phyloP scores from a whole-genome alignment of 768 basidiomycete genomes.

The Leccinum disarticulatum region DNA sequence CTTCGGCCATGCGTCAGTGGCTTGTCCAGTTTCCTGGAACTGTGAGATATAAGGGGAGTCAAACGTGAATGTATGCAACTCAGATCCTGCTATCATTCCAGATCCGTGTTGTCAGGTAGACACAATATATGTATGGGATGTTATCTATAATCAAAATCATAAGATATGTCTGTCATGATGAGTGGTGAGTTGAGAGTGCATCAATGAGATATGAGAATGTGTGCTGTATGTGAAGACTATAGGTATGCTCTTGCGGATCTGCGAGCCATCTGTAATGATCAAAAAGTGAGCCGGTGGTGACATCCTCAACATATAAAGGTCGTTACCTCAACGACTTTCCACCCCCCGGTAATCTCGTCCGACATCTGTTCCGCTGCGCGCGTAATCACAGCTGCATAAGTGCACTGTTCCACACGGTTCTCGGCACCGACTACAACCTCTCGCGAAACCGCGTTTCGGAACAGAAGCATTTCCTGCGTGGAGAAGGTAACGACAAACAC shows the following conservation, averaged over 20 bases:
- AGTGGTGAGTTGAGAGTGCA: slow-evolving; percentile 31
- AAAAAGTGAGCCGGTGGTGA: background rate
- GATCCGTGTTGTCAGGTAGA: background rate
- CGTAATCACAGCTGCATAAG: slow-evolving; percentile 90
- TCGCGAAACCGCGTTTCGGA: slow-evolving; percentile 86
- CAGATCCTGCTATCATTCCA: background rate
- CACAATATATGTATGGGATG: slow-evolving; percentile 11
- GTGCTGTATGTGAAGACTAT: slow-evolving; percentile 23
- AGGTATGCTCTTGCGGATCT: slow-evolving; percentile 51
- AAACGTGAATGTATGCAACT: background rate
- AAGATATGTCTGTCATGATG: slow-evolving; percentile 31
- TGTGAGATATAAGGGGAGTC: no score
- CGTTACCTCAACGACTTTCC: slow-evolving; percentile 95
- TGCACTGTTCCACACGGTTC: slow-evolving; percentile 89
- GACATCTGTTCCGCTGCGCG: slow-evolving; percentile 84
- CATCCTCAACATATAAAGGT: background rate
- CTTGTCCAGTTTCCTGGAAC: background rate
- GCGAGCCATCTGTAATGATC: slow-evolving; percentile 46
- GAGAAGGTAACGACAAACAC: slow-evolving; percentile 90
- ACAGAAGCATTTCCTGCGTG: slow-evolving; percentile 91
- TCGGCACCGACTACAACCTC: slow-evolving; percentile 87
- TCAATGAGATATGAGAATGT: slow-evolving; percentile 18
- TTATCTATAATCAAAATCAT: slow-evolving; percentile 26
- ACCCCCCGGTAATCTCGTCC: slow-evolving; percentile 94
- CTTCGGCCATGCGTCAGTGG: background rate